Base-by-base conservation (phyloP, 2,329 filamentous ascomycete species). In the Zalaria obscura region DNA sequence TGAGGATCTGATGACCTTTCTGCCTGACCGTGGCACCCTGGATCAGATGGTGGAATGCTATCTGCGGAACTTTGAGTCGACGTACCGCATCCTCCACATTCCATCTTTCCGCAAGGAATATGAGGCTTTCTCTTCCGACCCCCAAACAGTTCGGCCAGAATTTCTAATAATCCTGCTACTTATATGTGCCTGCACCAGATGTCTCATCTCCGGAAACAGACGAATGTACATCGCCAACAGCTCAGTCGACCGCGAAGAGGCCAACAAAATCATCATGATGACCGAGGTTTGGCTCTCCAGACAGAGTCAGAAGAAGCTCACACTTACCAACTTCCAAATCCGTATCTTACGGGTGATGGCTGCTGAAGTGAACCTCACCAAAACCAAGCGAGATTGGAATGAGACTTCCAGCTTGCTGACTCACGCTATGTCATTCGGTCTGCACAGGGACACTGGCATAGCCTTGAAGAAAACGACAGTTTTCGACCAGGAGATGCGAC, bases 31-130 rank as follows among this genome's bases (percentile, higher is more conserved):
- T 39, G 46, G 40, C 10, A 50, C 58, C 11, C 55, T 66, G 1
- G 68, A 75, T 42, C 32, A 48, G 8, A 61, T 69, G 52, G 59
- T 63, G 5, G 43, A 51, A 1, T 47, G 67, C 0, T 78, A 77
- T 52, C 65, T 75, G 35, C 52, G 54, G 2, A 67, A 57, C 0
- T 74, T 70, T 43, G 73, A 74, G 44, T 64, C 61, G 1, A 61
- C 63, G 0, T 66, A 73, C 40, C 65, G 70, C 3, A 67, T 77
- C 36, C 51, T 77, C 0, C 73, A 77, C 41, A 52, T 59, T 4
- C 71, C 72, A 0, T 67, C 62, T 0, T 78, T 76, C 45, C 64
- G 63, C 61, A 47, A 56, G 18, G 66, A 73, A 5, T 76, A 74
- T 47, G 45, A 57, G 3, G 52, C 40, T 1, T 70, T 68, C 45